Percentiles rank a stretch among this genome's conserved stretches.
Evolutionary conservation across 257 asterid genomes (phyloP).

Genomic region (Ilex aquifolium): DNA sequence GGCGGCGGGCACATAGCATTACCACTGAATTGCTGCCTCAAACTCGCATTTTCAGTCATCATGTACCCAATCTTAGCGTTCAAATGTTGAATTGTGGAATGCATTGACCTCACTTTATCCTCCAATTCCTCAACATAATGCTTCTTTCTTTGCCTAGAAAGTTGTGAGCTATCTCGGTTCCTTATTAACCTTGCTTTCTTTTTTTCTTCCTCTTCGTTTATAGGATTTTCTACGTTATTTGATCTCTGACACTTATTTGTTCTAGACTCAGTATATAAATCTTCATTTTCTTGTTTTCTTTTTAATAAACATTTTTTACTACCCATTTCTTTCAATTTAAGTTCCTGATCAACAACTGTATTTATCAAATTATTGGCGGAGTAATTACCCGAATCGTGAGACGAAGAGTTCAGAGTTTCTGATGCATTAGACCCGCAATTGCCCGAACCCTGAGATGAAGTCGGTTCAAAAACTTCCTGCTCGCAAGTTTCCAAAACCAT

Average conservation of each 20-base stretch:
- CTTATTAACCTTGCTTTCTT: constrained; percentile 81
- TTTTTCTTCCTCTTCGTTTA: constrained; percentile 73
- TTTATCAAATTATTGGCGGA: constrained; percentile 33
- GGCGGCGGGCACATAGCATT: constrained; percentile 34
- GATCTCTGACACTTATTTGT: constrained; percentile 51
- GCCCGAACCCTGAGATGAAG: constrained; percentile 47
- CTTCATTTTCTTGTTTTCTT: constrained; percentile 60
- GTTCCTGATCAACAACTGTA: constrained; percentile 49
- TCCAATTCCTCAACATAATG: constrained; percentile 95
- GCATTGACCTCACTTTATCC: constrained; percentile 84
- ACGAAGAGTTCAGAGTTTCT: neutral
- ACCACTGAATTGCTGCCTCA: constrained; percentile 63
- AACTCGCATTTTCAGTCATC: constrained; percentile 73
- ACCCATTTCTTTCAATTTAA: constrained; percentile 41
- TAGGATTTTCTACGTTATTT: constrained; percentile 20
- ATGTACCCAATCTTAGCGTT: constrained; percentile 64
- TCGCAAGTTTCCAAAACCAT: neutral
- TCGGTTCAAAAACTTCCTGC: neutral
- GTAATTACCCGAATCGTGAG: constrained; percentile 30
- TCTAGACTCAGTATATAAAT: constrained; percentile 33
- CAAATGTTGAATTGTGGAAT: constrained; percentile 88
- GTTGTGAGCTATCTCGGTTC: constrained; percentile 96
- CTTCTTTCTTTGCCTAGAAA: constrained; percentile 90
- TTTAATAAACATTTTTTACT: constrained; percentile 31
- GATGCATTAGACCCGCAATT: constrained; percentile 49